A percentile compares a stretch with the other conserved stretches of the same genome.
Conservation (phyloP, 2,329 filamentous ascomycete species). For the Cladosporium sp. region DNA sequence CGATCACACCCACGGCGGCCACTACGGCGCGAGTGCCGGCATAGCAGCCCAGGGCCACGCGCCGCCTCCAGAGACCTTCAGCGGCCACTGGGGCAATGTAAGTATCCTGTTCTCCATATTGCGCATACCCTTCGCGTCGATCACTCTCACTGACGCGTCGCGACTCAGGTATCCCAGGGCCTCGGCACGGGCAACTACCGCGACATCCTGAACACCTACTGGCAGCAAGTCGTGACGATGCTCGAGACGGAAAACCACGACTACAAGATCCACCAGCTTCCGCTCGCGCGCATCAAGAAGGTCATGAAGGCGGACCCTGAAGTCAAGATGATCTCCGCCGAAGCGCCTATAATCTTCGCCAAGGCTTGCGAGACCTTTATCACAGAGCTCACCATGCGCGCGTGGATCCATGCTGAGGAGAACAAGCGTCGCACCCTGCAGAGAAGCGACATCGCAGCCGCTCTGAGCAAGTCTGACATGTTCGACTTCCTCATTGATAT, state of each 20-base stretch:
- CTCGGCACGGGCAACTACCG: conserved; percentile 81
- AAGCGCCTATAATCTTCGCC: conserved; percentile 95
- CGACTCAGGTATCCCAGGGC: conserved; percentile 82
- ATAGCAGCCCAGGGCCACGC: conserved; percentile 85
- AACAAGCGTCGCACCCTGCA: conserved; percentile 97
- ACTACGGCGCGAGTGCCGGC: conserved; percentile 59
- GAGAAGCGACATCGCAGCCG: conserved; percentile 93
- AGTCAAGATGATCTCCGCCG: conserved; percentile 99
- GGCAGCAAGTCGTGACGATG: conserved; percentile 97
- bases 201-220: conserved; percentile 97
- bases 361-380: conserved; percentile 99
- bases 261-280: conserved; percentile 97
- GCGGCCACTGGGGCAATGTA: conserved; percentile 93
- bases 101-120: conserved; percentile 35
- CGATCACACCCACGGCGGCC: conserved; percentile 49
- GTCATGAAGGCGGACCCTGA: conserved; percentile 99
- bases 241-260: conserved; percentile 94
- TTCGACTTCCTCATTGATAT: conserved; percentile 99
- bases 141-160: conserved; percentile 5
- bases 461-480: conserved; percentile 97
- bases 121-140: conserved; percentile 12
- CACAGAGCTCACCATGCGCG: conserved; percentile 91
- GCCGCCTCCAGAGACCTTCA: conserved; percentile 87
- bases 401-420: conserved; percentile 98
- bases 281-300: conserved; percentile 98